phyloP scores from a whole-genome alignment of 495 filamentous ascomycete species.

The Hamigera avellanea region DNA sequence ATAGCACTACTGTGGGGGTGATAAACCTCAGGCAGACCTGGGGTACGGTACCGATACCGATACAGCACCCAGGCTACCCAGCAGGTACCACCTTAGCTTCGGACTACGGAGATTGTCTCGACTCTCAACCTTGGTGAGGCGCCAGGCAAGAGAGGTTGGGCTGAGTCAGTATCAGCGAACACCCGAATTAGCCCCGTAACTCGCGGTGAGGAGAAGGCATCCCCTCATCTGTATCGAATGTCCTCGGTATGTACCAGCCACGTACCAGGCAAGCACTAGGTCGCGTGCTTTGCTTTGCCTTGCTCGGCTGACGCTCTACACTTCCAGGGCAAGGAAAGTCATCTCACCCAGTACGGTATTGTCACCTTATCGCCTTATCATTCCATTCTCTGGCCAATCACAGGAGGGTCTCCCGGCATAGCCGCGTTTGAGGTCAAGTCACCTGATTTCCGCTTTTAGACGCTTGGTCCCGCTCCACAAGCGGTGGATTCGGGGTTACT shows the following conservation, averaged over 20 bases:
- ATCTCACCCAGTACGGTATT: background rate
- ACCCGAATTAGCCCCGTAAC: too few relatives aligned
- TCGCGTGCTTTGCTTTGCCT: background rate
- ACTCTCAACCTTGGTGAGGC: too few relatives aligned
- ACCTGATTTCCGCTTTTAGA: background rate
- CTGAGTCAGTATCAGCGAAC: too few relatives aligned
- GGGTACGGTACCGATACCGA: constrained; percentile 1
- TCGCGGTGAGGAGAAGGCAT: too few relatives aligned
- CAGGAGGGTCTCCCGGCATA: too few relatives aligned
- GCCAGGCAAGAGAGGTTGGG: too few relatives aligned
- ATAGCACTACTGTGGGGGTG: constrained; percentile 7
- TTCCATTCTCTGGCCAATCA: background rate
- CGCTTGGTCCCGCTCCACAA: background rate
- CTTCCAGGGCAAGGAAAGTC: background rate
- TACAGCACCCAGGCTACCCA: background rate
- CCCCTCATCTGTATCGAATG: too few relatives aligned
- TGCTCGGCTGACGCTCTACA: background rate
- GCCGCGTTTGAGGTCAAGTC: too few relatives aligned
- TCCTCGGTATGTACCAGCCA: too few relatives aligned
- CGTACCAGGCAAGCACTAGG: background rate
- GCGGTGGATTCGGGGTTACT: too few relatives aligned
- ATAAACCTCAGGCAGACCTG: background rate
- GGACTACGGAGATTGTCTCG: too few relatives aligned
- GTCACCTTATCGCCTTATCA: constrained; percentile 1
- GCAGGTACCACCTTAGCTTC: background rate